Evolutionary conservation across 169 alveolate genomes (phyloP).

Genomic region (Perkinsus chesapeaki): DNA sequence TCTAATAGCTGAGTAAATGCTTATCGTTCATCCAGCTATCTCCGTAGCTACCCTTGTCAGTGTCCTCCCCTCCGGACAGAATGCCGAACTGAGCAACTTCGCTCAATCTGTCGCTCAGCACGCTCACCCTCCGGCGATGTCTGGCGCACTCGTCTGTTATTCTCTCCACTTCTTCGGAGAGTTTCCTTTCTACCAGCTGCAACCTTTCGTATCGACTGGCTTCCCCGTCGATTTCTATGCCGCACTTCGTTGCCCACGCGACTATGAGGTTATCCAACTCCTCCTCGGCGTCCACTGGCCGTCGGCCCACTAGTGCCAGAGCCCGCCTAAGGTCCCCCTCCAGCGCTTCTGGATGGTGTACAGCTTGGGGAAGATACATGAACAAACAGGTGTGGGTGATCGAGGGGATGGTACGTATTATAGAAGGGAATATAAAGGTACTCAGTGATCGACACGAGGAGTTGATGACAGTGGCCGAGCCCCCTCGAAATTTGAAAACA

Average conservation of each 20-base stretch:
- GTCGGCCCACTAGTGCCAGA: neutral
- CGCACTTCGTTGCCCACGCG: neutral
- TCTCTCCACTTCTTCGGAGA: neutral
- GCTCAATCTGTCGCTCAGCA: neutral
- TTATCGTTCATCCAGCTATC: neutral
- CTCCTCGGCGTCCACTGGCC: neutral
- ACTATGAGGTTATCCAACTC: neutral
- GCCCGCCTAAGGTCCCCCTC: neutral
- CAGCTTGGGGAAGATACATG: neutral
- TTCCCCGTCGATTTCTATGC: neutral
- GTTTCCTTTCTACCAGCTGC: neutral
- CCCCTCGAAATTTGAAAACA: neutral
- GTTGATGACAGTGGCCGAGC: neutral
- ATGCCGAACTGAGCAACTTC: neutral
- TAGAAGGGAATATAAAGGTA: neutral
- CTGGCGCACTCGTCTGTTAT: neutral
- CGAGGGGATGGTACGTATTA: neutral
- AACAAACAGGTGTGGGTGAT: neutral
- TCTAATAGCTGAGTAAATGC: neutral
- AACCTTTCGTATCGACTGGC: neutral
- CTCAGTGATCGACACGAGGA: neutral
- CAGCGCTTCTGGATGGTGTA: neutral
- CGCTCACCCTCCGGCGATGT: neutral
- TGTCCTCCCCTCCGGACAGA: neutral
- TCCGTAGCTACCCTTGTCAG: neutral